Evolutionary conservation across 2,329 filamentous ascomycete genomes (phyloP).

Genomic region (Hawksworthiomyces lignivorus): DNA sequence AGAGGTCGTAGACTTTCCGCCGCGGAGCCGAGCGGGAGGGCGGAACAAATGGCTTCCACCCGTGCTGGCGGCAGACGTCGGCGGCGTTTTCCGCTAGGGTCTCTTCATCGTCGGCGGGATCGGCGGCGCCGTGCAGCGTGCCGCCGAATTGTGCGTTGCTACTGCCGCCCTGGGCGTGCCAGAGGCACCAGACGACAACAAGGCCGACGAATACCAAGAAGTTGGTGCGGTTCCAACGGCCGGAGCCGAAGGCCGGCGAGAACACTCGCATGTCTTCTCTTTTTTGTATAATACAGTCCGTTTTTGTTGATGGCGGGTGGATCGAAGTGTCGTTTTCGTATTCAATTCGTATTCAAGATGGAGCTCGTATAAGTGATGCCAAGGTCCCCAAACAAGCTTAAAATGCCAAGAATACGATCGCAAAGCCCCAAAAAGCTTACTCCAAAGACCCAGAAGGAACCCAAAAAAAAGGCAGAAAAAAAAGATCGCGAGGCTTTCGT

Average conservation of each 20-base stretch:
- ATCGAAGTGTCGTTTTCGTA: too few relatives aligned
- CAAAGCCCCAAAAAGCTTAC: too few relatives aligned
- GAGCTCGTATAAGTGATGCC: too few relatives aligned
- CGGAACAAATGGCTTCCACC: conserved; percentile 28
- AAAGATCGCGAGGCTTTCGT: background rate
- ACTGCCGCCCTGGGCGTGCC: background rate
- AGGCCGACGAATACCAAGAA: background rate
- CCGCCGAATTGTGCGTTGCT: background rate
- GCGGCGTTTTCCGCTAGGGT: too few relatives aligned
- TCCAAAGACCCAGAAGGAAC: too few relatives aligned
- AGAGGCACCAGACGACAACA: conserved; percentile 3
- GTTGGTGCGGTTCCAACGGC: conserved; percentile 2
- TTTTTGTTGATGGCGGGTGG: too few relatives aligned
- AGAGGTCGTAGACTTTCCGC: conserved; percentile 53
- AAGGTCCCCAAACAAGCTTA: too few relatives aligned
- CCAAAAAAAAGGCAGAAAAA: background rate
- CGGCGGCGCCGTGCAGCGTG: background rate
- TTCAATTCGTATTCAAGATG: too few relatives aligned
- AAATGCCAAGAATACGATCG: too few relatives aligned
- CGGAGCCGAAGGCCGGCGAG: conserved; percentile 2
- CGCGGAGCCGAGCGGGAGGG: conserved; percentile 5
- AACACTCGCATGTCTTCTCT: conserved; percentile 8
- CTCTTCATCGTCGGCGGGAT: conserved; percentile 1
- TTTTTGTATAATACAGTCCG: too few relatives aligned
- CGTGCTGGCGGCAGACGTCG: conserved; percentile 27